A percentile compares a stretch with the other conserved stretches of the same genome.
These are phyloP conservation scores for Nepenthes alata DNA, from an alignment of 179 eudicot species.

Conservation along the genomic window DNA sequence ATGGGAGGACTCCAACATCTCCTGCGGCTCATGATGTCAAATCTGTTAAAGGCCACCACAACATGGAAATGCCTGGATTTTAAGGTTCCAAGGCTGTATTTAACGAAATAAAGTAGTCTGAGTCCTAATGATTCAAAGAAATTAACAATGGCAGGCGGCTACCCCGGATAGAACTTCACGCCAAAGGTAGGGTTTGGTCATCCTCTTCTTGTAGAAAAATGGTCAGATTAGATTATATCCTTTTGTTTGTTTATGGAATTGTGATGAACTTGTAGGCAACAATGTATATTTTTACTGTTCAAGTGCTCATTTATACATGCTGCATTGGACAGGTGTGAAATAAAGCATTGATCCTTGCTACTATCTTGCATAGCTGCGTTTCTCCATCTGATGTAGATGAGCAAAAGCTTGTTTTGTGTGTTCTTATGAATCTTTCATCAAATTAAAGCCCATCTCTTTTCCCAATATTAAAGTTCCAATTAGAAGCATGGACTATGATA, in stretches of 20 bases:
- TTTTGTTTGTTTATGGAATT: constrained; percentile 7
- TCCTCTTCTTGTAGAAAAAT: constrained; percentile 25
- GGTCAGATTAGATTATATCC: constrained; percentile 6
- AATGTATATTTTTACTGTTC: too few relatives aligned
- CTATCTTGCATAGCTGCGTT: too few relatives aligned
- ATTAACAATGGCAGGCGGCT: constrained; percentile 12
- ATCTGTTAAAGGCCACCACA: constrained; percentile 23
- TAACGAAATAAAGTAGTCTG: constrained; percentile 52
- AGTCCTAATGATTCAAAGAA: constrained; percentile 24
- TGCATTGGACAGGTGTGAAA: too few relatives aligned
- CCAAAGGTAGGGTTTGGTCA: constrained; percentile 31
- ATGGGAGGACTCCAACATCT: background rate
- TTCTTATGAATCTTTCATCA: too few relatives aligned
- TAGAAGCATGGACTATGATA: too few relatives aligned
- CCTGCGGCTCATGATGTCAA: constrained; percentile 8
- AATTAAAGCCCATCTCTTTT: too few relatives aligned
- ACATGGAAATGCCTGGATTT: constrained; percentile 72
- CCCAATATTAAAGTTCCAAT: too few relatives aligned
- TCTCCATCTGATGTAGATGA: too few relatives aligned
- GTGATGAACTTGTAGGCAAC: background rate
- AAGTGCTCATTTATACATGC: too few relatives aligned
- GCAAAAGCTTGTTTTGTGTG: too few relatives aligned
- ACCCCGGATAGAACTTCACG: constrained; percentile 16
- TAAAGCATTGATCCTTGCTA: too few relatives aligned
- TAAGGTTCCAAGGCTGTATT: constrained; percentile 43